Base-by-base conservation (phyloP, 73 alveolate genomes). In the Urostyla sp. region DNA sequence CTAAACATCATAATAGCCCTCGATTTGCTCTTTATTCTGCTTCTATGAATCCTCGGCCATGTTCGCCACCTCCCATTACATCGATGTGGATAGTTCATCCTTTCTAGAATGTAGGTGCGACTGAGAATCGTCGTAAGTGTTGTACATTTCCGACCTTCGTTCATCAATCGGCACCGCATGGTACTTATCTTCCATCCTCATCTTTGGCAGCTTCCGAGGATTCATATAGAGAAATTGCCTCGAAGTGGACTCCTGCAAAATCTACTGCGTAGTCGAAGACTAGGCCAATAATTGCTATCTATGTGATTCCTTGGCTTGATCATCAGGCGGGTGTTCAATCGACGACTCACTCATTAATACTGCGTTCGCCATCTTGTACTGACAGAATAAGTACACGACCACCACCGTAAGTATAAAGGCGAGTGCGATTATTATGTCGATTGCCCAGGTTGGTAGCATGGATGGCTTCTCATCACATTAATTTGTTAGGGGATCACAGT, bases 61-160 rank as follows among this genome's bases (percentile, higher is more conserved):
- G n/a, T n/a, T n/a, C n/a, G n/a, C n/a, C n/a, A n/a, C n/a, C n/a
- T n/a, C n/a, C n/a, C n/a, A n/a, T n/a, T n/a, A n/a, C n/a, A n/a
- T n/a, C n/a, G n/a, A n/a, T n/a, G n/a, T n/a, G n/a, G n/a, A n/a
- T n/a, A n/a, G n/a, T n/a, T n/a, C n/a, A n/a, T n/a, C n/a, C n/a
- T n/a, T n/a, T n/a, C n/a, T n/a, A n/a, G n/a, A n/a, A n/a, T n/a
- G n/a, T n/a, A n/a, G n/a, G n/a, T n/a, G n/a, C n/a, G n/a, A n/a
- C n/a, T n/a, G n/a, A n/a, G n/a, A n/a, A n/a, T 63, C 67, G 18
- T 69, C 83, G 49, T 46, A 69, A 30, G 83, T 69, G 38, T 69
- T 46, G 49, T 36, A 69, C 31, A 37, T 11, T 35, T 69, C 83
- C 5, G 67, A 45, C 27, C 2, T 16, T 2, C 23, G 72, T 49